Base-by-base conservation (phyloP, 2,329 filamentous ascomycete species). In the Aspergillus alliaceus region DNA sequence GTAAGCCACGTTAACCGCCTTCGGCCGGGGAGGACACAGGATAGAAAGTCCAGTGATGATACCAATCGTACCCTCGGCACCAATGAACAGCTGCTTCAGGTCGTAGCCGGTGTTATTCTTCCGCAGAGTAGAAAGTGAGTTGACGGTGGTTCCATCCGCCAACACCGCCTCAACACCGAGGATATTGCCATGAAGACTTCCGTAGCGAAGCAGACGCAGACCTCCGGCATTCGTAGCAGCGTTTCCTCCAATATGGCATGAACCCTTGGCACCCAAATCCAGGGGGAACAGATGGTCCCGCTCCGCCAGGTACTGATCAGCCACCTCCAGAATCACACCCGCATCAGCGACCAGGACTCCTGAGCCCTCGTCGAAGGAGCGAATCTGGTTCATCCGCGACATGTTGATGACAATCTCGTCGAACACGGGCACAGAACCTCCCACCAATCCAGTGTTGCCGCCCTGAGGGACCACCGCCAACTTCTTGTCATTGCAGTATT, bases 21-120 rank as follows among this genome's bases (percentile, higher is more conserved):
- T 87, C 20, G 92, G 90, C 18, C 91, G 85, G 70, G 93, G 92
- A 0, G 95, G 93, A 69, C 93, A 97, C 65, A 93, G 83, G 60
- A 99, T 89, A 3, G 92, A 93, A 35, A 98, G 83, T 47, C 86
- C 93, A 18, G 95, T 99, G 67, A 99, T 90, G 68, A 98, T 90
- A 53, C 95, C 95, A 61, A 98, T 89, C 5, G 95, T 98, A 24
- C 95, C 95, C 76, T 99, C 95, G 31, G 88, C 90, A 46, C 95
- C 95, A 68, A 99, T 96, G 74, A 99, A 97, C 34, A 97, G 84
- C 76, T 97, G 93, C 80, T 97, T 97, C 56, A 97, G 77, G 73
- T 99, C 96, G 76, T 98, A 99, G 27, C 95, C 95, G 2, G 95
- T 99, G 79, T 99, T 99, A 82, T 99, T 98, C 82, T 99, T 99